These are phyloP conservation scores for Staphylotrichum longicolle DNA, from an alignment of 495 filamentous ascomycete genomes.

Conservation along the genomic window DNA sequence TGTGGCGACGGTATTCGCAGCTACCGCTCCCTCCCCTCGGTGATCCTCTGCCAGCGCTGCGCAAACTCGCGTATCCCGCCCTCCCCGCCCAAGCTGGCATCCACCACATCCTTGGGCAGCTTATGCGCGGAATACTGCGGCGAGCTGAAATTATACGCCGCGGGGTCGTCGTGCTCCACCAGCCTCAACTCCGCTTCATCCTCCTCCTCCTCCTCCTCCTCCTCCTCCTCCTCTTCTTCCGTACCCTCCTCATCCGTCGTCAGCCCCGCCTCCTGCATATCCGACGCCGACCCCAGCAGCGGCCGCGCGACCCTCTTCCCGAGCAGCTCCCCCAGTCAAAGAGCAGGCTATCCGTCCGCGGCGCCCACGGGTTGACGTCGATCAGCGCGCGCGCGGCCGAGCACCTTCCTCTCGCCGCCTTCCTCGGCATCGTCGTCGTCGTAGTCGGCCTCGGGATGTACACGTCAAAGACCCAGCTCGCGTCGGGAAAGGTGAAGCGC, in stretches of 20 bases:
- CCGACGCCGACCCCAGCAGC: constrained; percentile 40
- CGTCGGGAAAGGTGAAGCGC: constrained; percentile 75
- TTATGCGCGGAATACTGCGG: constrained; percentile 95
- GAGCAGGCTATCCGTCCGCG: constrained; percentile 79
- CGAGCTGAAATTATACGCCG: constrained; percentile 79
- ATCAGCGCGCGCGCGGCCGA: constrained; percentile 73
- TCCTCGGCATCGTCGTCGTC: constrained; percentile 16
- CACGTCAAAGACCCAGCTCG: constrained; percentile 83
- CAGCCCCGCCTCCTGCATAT: constrained; percentile 34
- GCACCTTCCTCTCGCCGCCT: constrained; percentile 12
- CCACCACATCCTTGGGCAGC: constrained; percentile 89
- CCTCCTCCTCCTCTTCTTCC: constrained; percentile 25
- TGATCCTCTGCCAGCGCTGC: constrained; percentile 77
- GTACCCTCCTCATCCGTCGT: constrained; percentile 33
- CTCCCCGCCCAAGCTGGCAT: constrained; percentile 74
- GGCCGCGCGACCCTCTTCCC: constrained; percentile 58
- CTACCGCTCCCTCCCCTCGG: constrained; percentile 20
- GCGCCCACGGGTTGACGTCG: constrained; percentile 95
- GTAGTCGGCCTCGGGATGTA: constrained; percentile 76
- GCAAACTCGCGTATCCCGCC: constrained; percentile 82
- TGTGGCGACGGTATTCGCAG: not conserved
- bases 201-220: constrained; percentile 56
- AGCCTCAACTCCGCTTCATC: constrained; percentile 77
- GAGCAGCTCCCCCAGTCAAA: constrained; percentile 89
- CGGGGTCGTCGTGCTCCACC: constrained; percentile 76